A percentile compares a stretch with the other conserved stretches of the same genome.
Evolutionary conservation across 1,284 basidiomycete species (phyloP).

Genomic region (Ustilago sp.): DNA sequence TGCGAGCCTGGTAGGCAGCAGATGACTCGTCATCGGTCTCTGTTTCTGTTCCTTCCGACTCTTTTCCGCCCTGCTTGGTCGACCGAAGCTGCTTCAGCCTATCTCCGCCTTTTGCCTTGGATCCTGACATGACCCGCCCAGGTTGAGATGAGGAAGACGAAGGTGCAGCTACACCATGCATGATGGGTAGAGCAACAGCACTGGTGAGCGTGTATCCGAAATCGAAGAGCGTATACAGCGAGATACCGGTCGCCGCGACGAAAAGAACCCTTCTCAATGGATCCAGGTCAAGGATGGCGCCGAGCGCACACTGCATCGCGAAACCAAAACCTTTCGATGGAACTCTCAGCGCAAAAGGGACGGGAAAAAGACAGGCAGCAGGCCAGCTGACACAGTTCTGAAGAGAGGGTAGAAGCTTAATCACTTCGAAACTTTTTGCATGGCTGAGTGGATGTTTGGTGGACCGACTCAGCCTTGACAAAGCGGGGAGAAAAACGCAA

Average conservation of each 20-base stretch:
- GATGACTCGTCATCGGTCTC: constrained; percentile 42
- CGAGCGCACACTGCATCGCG: neutral
- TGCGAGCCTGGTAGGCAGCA: constrained; percentile 10
- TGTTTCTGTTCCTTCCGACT: constrained; percentile 39
- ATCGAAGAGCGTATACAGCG: constrained; percentile 55
- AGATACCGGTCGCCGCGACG: constrained; percentile 50
- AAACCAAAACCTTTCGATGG: neutral
- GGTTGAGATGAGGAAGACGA: neutral
- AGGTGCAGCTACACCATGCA: constrained; percentile 27
- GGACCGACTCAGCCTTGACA: neutral
- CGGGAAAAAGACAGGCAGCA: neutral
- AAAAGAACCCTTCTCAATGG: constrained; percentile 28
- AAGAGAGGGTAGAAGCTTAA: neutral
- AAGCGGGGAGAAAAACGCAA: neutral
- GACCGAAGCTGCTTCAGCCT: constrained; percentile 14
- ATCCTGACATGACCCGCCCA: neutral
- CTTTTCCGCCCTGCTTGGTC: constrained; percentile 7
- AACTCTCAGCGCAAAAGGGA: neutral
- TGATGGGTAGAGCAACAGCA: constrained; percentile 43
- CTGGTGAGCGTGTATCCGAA: constrained; percentile 56
- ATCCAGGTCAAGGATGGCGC: constrained; percentile 34
- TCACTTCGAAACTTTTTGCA: constrained; percentile 3
- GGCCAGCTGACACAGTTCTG: constrained; percentile 2
- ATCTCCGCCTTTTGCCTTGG: neutral
- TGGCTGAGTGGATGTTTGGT: neutral